These are phyloP conservation scores for Bonia amplexicaulis DNA, from an alignment of 176 grass and related monocot genomes.

Conservation along the genomic window DNA sequence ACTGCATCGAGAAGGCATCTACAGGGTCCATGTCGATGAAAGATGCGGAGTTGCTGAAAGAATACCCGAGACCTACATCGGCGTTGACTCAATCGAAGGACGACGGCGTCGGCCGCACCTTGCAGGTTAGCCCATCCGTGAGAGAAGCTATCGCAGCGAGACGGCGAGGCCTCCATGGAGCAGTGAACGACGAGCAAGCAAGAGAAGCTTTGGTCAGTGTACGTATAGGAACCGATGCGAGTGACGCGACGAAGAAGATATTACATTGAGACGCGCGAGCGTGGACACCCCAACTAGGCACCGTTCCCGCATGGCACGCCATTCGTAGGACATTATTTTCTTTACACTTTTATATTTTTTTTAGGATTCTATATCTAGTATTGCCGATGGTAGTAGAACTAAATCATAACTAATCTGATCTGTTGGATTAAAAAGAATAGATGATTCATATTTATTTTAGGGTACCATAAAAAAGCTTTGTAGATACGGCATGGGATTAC, in stretches of 20 bases:
- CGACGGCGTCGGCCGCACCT: neutral
- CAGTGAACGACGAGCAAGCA: neutral
- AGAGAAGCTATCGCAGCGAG: slow-evolving; percentile 62
- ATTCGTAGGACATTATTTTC: neutral
- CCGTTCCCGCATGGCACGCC: slow-evolving; percentile 33
- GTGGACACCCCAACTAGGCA: slow-evolving; percentile 43
- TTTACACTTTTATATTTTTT: too few species aligned
- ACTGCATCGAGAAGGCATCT: slow-evolving; percentile 77
- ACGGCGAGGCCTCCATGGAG: slow-evolving; percentile 41
- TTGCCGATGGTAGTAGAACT: too few species aligned
- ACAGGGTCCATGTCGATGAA: slow-evolving; percentile 83
- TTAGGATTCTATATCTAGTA: too few species aligned
- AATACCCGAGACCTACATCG: slow-evolving; percentile 30
- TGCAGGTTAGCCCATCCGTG: slow-evolving; percentile 33
- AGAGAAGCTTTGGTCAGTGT: slow-evolving; percentile 2
- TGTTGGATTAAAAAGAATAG: too few species aligned
- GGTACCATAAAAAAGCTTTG: too few species aligned
- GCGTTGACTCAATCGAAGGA: neutral
- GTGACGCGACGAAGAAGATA: slow-evolving; percentile 33
- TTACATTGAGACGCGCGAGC: slow-evolving; percentile 19
- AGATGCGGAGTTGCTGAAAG: slow-evolving; percentile 38
- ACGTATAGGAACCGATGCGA: neutral
- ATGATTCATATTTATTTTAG: too few species aligned
- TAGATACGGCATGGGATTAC: too few species aligned
- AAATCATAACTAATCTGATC: too few species aligned